These are phyloP conservation scores for Geotrichum klebahnii DNA, from an alignment of 1,139 yeast genomes.

Conservation along the genomic window DNA sequence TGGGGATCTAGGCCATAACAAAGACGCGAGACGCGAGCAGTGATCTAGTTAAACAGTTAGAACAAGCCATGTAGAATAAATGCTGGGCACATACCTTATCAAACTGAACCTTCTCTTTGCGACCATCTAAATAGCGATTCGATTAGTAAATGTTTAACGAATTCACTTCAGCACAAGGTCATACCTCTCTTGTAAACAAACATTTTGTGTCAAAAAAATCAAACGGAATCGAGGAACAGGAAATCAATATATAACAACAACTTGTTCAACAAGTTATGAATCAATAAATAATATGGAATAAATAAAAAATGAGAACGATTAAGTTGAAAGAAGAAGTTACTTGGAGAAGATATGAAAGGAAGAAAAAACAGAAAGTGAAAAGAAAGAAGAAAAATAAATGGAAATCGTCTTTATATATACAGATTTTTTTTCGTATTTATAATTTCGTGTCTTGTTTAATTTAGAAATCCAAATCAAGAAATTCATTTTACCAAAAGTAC, in stretches of 20 bases:
- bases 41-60: slow-evolving; percentile 40
- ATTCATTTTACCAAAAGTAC: background rate
- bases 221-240: background rate
- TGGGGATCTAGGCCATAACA: slow-evolving; percentile 81
- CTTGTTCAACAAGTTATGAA: slow-evolving; percentile 9
- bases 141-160: slow-evolving; percentile 11
- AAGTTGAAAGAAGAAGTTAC: background rate
- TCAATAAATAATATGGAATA: slow-evolving; percentile 4
- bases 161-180: background rate
- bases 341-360: slow-evolving; percentile 1
- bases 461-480: slow-evolving; percentile 3
- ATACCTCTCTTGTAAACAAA: slow-evolving; percentile 51
- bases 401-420: slow-evolving; percentile 11
- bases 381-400: background rate
- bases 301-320: background rate
- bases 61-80: background rate
- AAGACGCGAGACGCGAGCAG: slow-evolving; percentile 59
- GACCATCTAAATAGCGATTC: slow-evolving; percentile 52
- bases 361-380: background rate
- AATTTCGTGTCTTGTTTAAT: slow-evolving; percentile 13
- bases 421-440: background rate
- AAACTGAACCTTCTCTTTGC: slow-evolving; percentile 79
- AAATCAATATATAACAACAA: background rate
- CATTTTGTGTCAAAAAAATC: slow-evolving; percentile 35
- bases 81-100: slow-evolving; percentile 44